These are phyloP conservation scores for Ajuga reptans DNA, from an alignment of 305 asterid species.

Conservation along the genomic window DNA sequence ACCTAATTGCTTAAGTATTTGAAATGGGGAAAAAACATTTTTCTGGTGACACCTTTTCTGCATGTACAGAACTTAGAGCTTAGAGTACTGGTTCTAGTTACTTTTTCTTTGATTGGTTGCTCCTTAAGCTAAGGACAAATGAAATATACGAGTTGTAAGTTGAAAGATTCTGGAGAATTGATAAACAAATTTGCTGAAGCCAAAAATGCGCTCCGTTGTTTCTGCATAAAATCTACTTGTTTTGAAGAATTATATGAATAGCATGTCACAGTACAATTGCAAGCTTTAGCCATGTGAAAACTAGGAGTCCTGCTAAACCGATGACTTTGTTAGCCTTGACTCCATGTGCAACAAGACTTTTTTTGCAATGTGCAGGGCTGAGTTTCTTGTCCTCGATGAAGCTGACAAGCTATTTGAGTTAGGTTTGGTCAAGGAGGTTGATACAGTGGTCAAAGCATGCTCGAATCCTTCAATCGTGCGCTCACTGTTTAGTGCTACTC, in stretches of 20 bases:
- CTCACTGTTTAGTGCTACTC: slow-evolving; percentile 81
- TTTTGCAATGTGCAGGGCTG: slow-evolving; percentile 52
- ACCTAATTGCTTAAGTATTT: not conserved
- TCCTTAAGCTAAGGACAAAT: not conserved
- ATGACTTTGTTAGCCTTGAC: slow-evolving; percentile 1
- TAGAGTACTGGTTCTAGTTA: not conserved
- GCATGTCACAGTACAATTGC: not conserved
- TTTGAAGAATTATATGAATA: not conserved
- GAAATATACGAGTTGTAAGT: not conserved
- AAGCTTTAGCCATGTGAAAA: not conserved
- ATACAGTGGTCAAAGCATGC: slow-evolving; percentile 85
- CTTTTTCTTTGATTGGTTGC: not conserved
- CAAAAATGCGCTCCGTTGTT: not conserved
- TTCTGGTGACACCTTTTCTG: not conserved
- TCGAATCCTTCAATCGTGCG: slow-evolving; percentile 81
- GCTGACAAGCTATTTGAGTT: slow-evolving; percentile 87
- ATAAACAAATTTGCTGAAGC: not conserved
- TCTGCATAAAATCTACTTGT: not conserved
- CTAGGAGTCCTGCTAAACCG: not conserved
- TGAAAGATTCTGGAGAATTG: not conserved
- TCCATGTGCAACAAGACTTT: not conserved
- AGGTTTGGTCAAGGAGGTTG: slow-evolving; percentile 81
- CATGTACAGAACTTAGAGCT: not conserved
- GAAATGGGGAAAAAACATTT: not conserved
- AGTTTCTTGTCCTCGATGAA: slow-evolving; percentile 84